These are phyloP conservation scores for Arctostaphylos glauca DNA, from an alignment of 148 eudicot species.

Conservation along the genomic window DNA sequence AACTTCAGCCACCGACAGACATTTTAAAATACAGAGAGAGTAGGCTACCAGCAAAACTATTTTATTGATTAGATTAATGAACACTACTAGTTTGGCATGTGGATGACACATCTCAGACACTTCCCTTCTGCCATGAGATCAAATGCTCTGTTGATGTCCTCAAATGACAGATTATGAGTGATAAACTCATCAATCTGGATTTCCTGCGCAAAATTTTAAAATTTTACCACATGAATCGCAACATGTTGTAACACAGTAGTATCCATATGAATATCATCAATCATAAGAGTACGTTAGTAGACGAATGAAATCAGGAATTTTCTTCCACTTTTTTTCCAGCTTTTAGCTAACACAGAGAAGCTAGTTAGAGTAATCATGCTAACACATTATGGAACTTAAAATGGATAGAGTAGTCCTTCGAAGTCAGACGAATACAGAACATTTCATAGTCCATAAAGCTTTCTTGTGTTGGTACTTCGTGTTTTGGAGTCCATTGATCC, in stretches of 20 bases:
- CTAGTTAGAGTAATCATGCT: background rate
- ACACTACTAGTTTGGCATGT: constrained; percentile 57
- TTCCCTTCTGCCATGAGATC: constrained; percentile 66
- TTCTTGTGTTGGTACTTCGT: too few relatives aligned
- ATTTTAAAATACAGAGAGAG: too few relatives aligned
- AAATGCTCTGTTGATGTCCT: constrained; percentile 74
- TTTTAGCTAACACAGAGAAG: background rate
- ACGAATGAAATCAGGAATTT: background rate
- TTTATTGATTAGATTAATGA: background rate
- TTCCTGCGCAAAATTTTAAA: constrained; percentile 47
- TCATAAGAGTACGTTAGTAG: background rate
- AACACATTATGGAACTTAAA: too few relatives aligned
- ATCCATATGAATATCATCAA: background rate
- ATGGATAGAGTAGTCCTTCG: too few relatives aligned
- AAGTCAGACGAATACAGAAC: too few relatives aligned
- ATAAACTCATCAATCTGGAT: constrained; percentile 65
- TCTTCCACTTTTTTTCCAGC: background rate
- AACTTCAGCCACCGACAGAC: too few relatives aligned
- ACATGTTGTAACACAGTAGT: background rate
- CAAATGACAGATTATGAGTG: constrained; percentile 68
- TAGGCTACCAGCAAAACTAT: too few relatives aligned
- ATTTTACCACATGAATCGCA: too few relatives aligned
- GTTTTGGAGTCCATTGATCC: too few relatives aligned
- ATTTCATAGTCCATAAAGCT: too few relatives aligned
- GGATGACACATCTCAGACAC: constrained; percentile 84